These are phyloP conservation scores for Metrosideros polymorpha DNA, from an alignment of 441 rosid genomes.

Conservation along the genomic window DNA sequence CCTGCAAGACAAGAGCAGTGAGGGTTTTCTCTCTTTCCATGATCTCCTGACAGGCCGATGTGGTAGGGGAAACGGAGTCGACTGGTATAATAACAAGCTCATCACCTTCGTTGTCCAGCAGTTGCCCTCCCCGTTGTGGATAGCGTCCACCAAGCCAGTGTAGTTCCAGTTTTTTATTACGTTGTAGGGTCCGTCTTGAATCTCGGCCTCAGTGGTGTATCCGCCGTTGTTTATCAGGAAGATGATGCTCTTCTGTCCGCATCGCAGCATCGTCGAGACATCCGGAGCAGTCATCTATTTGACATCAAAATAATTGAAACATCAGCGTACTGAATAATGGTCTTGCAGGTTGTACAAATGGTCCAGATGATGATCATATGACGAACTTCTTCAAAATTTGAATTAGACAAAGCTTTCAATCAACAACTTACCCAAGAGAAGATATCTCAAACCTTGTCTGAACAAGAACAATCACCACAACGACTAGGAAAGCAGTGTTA, in stretches of 20 bases:
- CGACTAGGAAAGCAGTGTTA: not conserved
- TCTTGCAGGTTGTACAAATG: not conserved
- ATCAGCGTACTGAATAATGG: not conserved
- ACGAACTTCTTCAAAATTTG: not conserved
- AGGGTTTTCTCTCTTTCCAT: not conserved
- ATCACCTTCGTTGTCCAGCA: conserved; percentile 3
- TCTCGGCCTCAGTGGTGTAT: conserved; percentile 1
- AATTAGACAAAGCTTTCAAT: not conserved
- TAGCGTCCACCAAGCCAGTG: not conserved
- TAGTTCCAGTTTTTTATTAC: conserved; percentile 5
- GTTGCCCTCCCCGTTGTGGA: conserved; percentile 1
- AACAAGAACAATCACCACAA: not conserved
- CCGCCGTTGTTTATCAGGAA: conserved; percentile 7
- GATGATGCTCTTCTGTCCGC: conserved; percentile 2
- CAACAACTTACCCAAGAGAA: not conserved
- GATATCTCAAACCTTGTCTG: not conserved
- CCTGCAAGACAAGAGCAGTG: not conserved
- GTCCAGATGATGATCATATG: not conserved
- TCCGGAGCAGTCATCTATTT: conserved; percentile 3
- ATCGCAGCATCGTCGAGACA: not conserved
- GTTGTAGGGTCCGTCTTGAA: conserved; percentile 5
- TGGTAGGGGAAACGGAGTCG: not conserved
- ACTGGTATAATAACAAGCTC: not conserved
- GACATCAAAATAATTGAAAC: not conserved
- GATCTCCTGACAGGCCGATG: not conserved